phyloP scores from a whole-genome alignment of 176 grass and related monocot genomes.

The Zizania latifolia region DNA sequence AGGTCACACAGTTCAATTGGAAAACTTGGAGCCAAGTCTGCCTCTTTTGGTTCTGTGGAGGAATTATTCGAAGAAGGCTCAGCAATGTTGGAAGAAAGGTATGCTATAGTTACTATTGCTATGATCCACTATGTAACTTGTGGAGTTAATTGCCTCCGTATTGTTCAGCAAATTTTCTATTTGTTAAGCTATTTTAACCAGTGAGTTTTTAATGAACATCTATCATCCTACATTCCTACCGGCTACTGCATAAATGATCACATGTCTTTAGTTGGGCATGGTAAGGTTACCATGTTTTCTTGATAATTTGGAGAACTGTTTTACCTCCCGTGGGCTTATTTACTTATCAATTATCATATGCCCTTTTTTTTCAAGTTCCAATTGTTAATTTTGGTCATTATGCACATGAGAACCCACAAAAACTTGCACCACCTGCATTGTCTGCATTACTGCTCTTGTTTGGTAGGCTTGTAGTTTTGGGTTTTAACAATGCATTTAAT shows the following conservation, averaged over 20 bases:
- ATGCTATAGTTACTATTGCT: background rate
- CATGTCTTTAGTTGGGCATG: background rate
- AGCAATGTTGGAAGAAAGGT: conserved; percentile 97
- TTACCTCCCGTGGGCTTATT: background rate
- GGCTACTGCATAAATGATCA: background rate
- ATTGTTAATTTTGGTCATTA: background rate
- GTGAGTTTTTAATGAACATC: background rate
- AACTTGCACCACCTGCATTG: background rate
- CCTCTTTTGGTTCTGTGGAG: conserved; percentile 77
- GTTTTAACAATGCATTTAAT: background rate
- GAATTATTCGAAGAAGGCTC: conserved; percentile 96
- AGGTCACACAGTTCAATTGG: conserved; percentile 53
- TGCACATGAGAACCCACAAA: background rate
- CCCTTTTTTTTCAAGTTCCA: background rate
- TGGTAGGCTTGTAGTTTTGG: background rate
- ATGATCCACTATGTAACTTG: background rate
- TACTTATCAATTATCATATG: background rate
- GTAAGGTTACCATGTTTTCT: background rate
- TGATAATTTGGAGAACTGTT: background rate
- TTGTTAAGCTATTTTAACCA: background rate
- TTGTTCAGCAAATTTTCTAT: background rate
- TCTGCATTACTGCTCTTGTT: background rate
- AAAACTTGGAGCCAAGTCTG: conserved; percentile 48
- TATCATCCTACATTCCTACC: too few relatives aligned
- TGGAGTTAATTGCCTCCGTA: background rate